Evolutionary conservation across 208 protist genomes (phyloP), one percentile per base, ranked within the genome.

Genomic region (Acanthamoeba healyi): DNA sequence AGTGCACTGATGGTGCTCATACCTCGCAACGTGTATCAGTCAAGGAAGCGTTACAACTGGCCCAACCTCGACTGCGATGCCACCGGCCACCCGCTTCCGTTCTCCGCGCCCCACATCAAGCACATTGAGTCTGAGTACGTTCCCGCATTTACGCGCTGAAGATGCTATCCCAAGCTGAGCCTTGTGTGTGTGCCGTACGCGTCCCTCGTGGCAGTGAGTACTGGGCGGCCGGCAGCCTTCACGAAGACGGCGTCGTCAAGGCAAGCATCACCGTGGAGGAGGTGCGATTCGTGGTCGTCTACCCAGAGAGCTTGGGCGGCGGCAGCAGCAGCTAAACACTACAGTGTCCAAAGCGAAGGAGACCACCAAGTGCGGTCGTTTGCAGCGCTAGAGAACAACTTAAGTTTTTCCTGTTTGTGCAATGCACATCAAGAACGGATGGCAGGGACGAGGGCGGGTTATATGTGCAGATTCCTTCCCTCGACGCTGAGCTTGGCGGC

Each of bases 401-500:
- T n/a, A n/a, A n/a, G n/a, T n/a, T n/a, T n/a, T n/a, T n/a, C n/a
- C n/a, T n/a, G n/a, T n/a, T n/a, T n/a, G 46, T 51, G 46, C 17
- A 51, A 51, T 51, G 14, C 10, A 51, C 46, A 10, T 10, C 10
- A 51, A 51, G 17, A 51, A 12, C 0, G 10, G 46, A 15, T 51
- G 51, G 1, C 19, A 19, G 51, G 51, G 51, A 24, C 1, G 51
- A 5, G 17, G 17, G 51, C 17, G 51, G 51, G n/a, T 67, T 67
- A 67, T 67, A 67, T 67, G 81, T 88, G 81, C 49, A 88, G 81
- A 44, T 63, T 63, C 34, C 81, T 26, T 54, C 81, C 81, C 26
- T 88, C 81, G 81, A 88, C 38, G 81, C 81, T 88, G 81, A 88
- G 44, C 44, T 61, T 51, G 81, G 81, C 44, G 34, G 81, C 81